phyloP scores from a whole-genome alignment of 306 rosid genomes.

The Sindora glabra region DNA sequence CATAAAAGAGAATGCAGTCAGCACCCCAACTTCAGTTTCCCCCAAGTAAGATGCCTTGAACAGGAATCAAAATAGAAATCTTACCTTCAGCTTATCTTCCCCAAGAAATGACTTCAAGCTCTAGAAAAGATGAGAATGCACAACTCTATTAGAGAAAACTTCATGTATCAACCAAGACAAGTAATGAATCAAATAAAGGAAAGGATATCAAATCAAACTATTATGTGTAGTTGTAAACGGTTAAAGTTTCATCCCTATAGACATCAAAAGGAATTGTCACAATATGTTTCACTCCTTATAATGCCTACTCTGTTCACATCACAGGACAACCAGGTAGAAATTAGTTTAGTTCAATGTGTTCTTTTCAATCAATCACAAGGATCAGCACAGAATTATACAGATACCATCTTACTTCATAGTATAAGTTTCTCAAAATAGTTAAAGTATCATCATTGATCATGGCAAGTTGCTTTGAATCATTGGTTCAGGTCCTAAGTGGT shows the following conservation, averaged over 20 bases:
- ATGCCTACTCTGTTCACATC: background rate
- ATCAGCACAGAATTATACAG: background rate
- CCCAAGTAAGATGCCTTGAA: background rate
- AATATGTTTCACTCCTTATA: background rate
- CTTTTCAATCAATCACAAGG: background rate
- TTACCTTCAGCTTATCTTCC: slow-evolving; percentile 76
- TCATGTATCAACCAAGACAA: background rate
- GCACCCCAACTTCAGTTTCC: background rate
- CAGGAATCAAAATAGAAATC: background rate
- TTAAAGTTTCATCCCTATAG: background rate
- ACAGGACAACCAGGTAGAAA: background rate
- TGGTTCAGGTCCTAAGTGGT: slow-evolving; percentile 5
- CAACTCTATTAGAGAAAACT: background rate
- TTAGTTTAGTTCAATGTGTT: background rate
- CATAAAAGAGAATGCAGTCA: background rate
- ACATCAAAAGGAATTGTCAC: background rate
- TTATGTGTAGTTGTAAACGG: too few species aligned
- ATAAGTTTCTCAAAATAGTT: background rate
- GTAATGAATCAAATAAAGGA: too few species aligned
- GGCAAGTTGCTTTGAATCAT: slow-evolving; percentile 9
- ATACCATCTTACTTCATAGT: background rate
- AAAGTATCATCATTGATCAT: background rate
- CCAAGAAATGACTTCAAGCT: slow-evolving; percentile 72
- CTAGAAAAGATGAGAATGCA: slow-evolving; percentile 29
- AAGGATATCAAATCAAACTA: too few species aligned